Conservation (phyloP, 768 basidiomycete genomes). For the Boletellus sp. region DNA sequence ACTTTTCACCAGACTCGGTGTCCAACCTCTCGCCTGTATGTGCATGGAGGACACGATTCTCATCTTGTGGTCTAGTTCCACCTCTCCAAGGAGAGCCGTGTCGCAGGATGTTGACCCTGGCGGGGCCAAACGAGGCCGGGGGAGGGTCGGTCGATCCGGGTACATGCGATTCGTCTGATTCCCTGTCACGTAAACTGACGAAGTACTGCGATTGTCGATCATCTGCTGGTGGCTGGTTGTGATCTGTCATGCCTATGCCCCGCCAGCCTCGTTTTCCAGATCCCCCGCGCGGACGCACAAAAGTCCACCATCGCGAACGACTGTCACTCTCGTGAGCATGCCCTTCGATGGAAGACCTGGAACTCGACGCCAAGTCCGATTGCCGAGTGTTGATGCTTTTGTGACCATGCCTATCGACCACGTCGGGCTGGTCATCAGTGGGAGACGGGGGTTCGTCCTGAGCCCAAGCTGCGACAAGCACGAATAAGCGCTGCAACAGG, state of each 20-base stretch:
- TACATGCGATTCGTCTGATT: slow-evolving; percentile 19
- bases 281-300: slow-evolving; percentile 54
- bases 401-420: slow-evolving; percentile 27
- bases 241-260: neutral
- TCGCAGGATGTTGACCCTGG: slow-evolving; percentile 56
- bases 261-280: slow-evolving; percentile 6
- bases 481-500: slow-evolving; percentile 3
- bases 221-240: slow-evolving; percentile 2
- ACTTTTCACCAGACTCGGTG: slow-evolving; percentile 29
- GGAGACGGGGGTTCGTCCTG: slow-evolving; percentile 80
- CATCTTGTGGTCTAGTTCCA: slow-evolving; percentile 8
- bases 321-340: slow-evolving; percentile 30
- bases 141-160: slow-evolving; percentile 26
- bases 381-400: slow-evolving; percentile 40
- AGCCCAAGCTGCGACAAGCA: slow-evolving; percentile 62
- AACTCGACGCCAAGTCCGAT: slow-evolving; percentile 50
- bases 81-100: slow-evolving; percentile 62
- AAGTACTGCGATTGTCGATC: slow-evolving; percentile 18
- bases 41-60: slow-evolving; percentile 13
- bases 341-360: slow-evolving; percentile 39
- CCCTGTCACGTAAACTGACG: slow-evolving; percentile 12
- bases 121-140: slow-evolving; percentile 42
- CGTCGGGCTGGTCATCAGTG: slow-evolving; percentile 43
- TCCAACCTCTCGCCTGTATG: slow-evolving; percentile 20
- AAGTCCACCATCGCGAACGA: slow-evolving; percentile 70